phyloP scores from a whole-genome alignment of 192 early-diverging fungal genomes.

The Backusella liffmaniae region DNA sequence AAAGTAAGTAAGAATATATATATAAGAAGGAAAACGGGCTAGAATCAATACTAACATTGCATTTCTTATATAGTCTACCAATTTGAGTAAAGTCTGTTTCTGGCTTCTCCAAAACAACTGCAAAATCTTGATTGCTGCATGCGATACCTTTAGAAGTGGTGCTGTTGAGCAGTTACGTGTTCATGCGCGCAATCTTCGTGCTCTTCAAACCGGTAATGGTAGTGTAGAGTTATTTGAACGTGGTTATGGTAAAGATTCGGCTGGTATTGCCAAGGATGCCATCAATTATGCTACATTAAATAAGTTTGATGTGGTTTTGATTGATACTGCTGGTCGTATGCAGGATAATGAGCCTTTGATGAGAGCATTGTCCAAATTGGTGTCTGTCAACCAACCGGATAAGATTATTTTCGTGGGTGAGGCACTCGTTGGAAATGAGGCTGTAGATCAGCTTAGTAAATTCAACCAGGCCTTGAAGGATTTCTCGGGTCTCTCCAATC shows the following conservation, averaged over 20 bases:
- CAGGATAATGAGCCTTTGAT: slow-evolving; percentile 98
- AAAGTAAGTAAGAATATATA: slow-evolving; percentile 15
- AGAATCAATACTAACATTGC: background rate
- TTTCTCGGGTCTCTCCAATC: slow-evolving; percentile 76
- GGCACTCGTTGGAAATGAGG: slow-evolving; percentile 95
- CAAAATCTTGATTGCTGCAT: slow-evolving; percentile 90
- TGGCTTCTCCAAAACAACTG: slow-evolving; percentile 92
- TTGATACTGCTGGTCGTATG: slow-evolving; percentile 98
- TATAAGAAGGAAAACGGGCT: background rate
- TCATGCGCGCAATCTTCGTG: slow-evolving; percentile 83
- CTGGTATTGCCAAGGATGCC: slow-evolving; percentile 93
- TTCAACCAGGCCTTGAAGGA: slow-evolving; percentile 93
- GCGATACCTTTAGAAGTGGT: slow-evolving; percentile 95
- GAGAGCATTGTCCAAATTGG: slow-evolving; percentile 93
- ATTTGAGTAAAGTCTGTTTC: slow-evolving; percentile 92
- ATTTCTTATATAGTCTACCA: slow-evolving; percentile 68
- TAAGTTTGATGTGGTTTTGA: slow-evolving; percentile 86
- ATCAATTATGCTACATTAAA: slow-evolving; percentile 74
- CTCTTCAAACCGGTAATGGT: slow-evolving; percentile 57
- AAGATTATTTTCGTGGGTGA: slow-evolving; percentile 98
- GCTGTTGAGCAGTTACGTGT: slow-evolving; percentile 95
- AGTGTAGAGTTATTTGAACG: slow-evolving; percentile 90
- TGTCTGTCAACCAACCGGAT: slow-evolving; percentile 87
- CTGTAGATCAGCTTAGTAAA: slow-evolving; percentile 94
- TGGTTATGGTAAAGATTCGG: slow-evolving; percentile 97